A percentile compares a stretch with the other conserved stretches of the same genome.
Conservation (phyloP, 768 basidiomycete genomes). For the Gymnopilus junonius region DNA sequence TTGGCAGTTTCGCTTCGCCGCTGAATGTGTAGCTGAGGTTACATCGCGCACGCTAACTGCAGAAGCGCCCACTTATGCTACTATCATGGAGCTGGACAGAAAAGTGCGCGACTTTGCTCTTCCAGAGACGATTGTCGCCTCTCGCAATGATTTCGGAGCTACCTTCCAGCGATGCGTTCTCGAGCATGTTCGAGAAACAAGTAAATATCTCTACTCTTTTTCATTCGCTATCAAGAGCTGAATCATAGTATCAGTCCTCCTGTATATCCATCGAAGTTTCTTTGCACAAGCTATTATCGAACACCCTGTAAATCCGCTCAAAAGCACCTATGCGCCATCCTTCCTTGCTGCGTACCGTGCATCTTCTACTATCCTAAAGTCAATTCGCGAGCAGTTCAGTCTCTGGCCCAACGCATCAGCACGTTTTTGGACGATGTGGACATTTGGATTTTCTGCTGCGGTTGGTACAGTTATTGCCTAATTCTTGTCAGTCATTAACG, state of each 20-base stretch:
- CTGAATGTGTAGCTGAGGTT: slow-evolving; percentile 69
- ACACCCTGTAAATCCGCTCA: slow-evolving; percentile 66
- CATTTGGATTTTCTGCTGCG: slow-evolving; percentile 58
- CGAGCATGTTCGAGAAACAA: slow-evolving; percentile 52
- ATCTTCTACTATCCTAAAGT: slow-evolving; percentile 59
- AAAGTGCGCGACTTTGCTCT: slow-evolving; percentile 71
- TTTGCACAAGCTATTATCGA: slow-evolving; percentile 77
- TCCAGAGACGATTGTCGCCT: slow-evolving; percentile 45
- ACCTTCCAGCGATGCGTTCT: slow-evolving; percentile 51
- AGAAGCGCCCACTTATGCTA: slow-evolving; percentile 64
- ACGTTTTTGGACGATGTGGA: slow-evolving; percentile 69
- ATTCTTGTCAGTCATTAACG: not conserved
- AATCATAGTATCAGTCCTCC: slow-evolving; percentile 39
- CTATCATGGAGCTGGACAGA: slow-evolving; percentile 69
- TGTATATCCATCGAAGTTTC: slow-evolving; percentile 70
- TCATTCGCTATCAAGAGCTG: not conserved
- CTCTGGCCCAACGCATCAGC: slow-evolving; percentile 50
- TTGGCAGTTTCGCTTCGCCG: slow-evolving; percentile 69
- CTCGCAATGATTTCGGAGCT: slow-evolving; percentile 39
- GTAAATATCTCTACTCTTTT: slow-evolving; percentile 25
- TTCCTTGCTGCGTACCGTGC: slow-evolving; percentile 67
- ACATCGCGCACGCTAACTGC: slow-evolving; percentile 63
- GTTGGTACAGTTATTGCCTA: slow-evolving; percentile 30
- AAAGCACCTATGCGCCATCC: slow-evolving; percentile 65
- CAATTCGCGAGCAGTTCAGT: slow-evolving; percentile 51